Conservation (phyloP, 2,329 filamentous ascomycete genomes). For the Dryadomyces sulphureus region DNA sequence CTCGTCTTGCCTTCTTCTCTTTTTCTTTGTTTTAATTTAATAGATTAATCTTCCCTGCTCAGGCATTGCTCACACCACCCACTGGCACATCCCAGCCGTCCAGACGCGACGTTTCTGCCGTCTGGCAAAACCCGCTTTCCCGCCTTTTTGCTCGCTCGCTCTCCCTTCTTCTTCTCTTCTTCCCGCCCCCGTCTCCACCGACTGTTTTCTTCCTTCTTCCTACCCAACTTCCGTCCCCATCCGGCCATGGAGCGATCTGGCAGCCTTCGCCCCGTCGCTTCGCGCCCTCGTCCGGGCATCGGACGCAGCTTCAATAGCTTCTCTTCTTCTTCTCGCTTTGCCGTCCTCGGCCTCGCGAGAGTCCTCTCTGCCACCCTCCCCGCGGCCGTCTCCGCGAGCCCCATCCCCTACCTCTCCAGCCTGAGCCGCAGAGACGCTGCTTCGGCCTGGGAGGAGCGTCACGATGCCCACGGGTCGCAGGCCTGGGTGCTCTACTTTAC, state of each 20-base stretch:
- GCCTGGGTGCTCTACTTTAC: conserved; percentile 71
- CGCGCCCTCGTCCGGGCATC: not conserved
- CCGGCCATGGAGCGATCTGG: not conserved
- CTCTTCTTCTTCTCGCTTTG: conserved; percentile 25
- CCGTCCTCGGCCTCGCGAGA: conserved; percentile 35
- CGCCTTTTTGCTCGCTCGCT: not conserved
- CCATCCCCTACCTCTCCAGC: conserved; percentile 19
- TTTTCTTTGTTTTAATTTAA: no score
- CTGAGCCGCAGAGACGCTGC: not conserved
- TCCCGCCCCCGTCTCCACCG: not conserved
- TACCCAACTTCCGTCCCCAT: not conserved
- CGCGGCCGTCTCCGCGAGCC: conserved; percentile 27
- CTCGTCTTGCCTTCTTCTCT: no score
- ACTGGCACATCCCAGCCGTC: no score
- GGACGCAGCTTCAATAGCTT: conserved; percentile 10
- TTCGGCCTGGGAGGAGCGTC: conserved; percentile 22
- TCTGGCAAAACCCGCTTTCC: not conserved
- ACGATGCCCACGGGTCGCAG: conserved; percentile 40
- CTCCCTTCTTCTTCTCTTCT: not conserved
- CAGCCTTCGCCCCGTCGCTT: not conserved
- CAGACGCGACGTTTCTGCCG: not conserved
- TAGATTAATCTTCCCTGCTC: no score
- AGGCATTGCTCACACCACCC: no score
- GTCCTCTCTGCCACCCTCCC: conserved; percentile 34
- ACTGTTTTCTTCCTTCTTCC: not conserved